These are phyloP conservation scores for Sungouiozyma ichnusensis DNA, from an alignment of 805 yeast species.

Conservation along the genomic window DNA sequence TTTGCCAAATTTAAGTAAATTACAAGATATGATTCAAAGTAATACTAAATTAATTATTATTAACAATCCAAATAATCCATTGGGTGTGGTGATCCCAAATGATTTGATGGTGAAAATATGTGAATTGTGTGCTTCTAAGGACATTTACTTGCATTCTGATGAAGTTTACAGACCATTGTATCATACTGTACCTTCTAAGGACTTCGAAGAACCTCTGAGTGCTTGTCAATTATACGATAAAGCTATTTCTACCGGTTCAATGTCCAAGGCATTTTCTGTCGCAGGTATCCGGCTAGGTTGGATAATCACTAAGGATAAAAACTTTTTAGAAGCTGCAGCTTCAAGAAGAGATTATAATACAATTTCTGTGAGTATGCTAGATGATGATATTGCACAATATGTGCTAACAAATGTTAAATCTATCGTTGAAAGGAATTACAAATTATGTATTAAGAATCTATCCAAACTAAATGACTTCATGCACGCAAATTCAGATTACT, in stretches of 20 bases:
- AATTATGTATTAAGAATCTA: constrained; percentile 33
- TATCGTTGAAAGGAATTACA: constrained; percentile 33
- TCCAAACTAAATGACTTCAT: constrained; percentile 29
- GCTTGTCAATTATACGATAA: constrained; percentile 34
- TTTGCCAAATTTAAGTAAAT: constrained; percentile 29
- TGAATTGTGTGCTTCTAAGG: constrained; percentile 28
- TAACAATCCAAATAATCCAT: constrained; percentile 43
- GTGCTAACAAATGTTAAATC: constrained; percentile 30
- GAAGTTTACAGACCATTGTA: constrained; percentile 46
- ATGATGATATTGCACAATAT: constrained; percentile 37
- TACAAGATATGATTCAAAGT: constrained; percentile 25
- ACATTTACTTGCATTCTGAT: constrained; percentile 35
- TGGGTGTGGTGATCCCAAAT: constrained; percentile 29
- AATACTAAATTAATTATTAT: constrained; percentile 37
- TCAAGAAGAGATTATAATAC: constrained; percentile 41
- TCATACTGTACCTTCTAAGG: constrained; percentile 27
- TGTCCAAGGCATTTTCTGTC: constrained; percentile 43
- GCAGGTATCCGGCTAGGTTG: constrained; percentile 48
- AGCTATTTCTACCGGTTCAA: constrained; percentile 39
- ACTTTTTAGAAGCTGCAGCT: constrained; percentile 26
- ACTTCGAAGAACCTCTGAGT: constrained; percentile 27
- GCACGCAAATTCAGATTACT: constrained; percentile 22
- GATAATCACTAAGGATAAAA: constrained; percentile 33
- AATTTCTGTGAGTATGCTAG: constrained; percentile 38
- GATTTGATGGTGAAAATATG: constrained; percentile 29